Evolutionary conservation across 495 filamentous ascomycete species (phyloP), one percentile per base, ranked within the genome.

Genomic region (Penicillium roqueforti): DNA sequence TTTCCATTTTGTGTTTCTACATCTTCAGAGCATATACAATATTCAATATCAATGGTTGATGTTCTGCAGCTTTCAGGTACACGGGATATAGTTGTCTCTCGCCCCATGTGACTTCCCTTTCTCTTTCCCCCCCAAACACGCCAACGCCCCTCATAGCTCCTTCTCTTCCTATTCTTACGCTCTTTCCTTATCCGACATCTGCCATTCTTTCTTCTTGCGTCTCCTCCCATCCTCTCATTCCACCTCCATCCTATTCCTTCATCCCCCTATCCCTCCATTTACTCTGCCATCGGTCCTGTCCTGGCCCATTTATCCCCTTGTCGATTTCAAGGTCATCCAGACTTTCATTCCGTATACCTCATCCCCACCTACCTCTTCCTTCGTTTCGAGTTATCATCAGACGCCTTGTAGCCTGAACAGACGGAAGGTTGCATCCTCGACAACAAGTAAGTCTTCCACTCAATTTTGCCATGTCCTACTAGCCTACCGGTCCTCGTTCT

Each of bases 221-320:
- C 31, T 31, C 47, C 18, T 32, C 32, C 38, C 36, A 32, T 42
- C 36, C 34, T 20, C 19, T 20, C 44, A 38, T 54, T 53, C 49
- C 50, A 53, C 54, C 61, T 40, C 68, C 55, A 56, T 68, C 62
- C 57, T 58, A 66, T 68, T 61, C 59, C 54, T 57, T 58, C 61
- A 36, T 16, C 6, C n/a, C 32, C 32, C 32, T 7, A 36, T 36
- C 32, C 14, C 13, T 57, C 61, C 8, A 43, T 29, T 22, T 20
- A 1, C 16, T 38, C 29, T 29, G 26, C 6, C 40, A 42, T 23
- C 14, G 40, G 40, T 23, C 14, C n/a, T 29, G 4, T 19, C 34
- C 18, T 46, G 14, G 11, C 11, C 31, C 38, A 26, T 40, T 36
- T 16, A 32, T 56, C 29, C 13, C 5, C 14, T 32, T 16, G 25